A percentile compares a stretch with the other conserved stretches of the same genome.
Evolutionary conservation across 371 early-diverging fungal genomes (phyloP).

Genomic region (Mortierella sp.): DNA sequence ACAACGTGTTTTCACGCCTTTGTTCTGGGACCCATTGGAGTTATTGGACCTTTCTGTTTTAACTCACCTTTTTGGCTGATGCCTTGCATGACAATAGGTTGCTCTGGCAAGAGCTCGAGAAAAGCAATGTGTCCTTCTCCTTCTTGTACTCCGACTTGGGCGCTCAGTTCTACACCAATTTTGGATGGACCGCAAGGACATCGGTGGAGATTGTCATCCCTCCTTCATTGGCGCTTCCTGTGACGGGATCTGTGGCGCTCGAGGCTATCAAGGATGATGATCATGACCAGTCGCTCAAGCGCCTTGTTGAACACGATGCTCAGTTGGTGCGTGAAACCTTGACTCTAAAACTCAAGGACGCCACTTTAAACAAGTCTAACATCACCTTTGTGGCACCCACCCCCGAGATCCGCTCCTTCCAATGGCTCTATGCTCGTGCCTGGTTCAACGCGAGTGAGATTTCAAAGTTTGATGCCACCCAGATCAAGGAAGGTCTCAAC

Average conservation of each 20-base stretch:
- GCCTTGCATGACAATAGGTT: conserved; percentile 12
- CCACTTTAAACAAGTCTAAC: neutral
- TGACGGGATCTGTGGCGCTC: neutral
- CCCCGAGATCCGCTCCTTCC: conserved; percentile 31
- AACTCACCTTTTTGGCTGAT: neutral
- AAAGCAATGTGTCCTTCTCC: conserved; percentile 22
- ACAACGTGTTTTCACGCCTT: no score
- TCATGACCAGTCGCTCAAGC: neutral
- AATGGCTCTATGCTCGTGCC: conserved; percentile 39
- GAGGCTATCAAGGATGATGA: conserved; percentile 18
- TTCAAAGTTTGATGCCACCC: conserved; percentile 4
- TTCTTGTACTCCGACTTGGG: conserved; percentile 59
- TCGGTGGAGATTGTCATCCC: conserved; percentile 35
- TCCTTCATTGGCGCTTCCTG: conserved; percentile 14
- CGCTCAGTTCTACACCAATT: conserved; percentile 50
- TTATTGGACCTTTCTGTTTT: neutral
- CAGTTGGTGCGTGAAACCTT: conserved; percentile 17
- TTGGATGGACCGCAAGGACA: conserved; percentile 53
- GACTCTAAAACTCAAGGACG: neutral
- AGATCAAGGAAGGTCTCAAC: conserved; percentile 14
- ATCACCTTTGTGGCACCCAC: conserved; percentile 28
- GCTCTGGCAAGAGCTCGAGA: conserved; percentile 33
- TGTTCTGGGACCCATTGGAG: neutral
- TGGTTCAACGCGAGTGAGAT: conserved; percentile 28
- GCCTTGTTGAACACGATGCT: conserved; percentile 19